Conservation (phyloP, 2,329 filamentous ascomycete genomes). For the Pyricularia pennisetigena region DNA sequence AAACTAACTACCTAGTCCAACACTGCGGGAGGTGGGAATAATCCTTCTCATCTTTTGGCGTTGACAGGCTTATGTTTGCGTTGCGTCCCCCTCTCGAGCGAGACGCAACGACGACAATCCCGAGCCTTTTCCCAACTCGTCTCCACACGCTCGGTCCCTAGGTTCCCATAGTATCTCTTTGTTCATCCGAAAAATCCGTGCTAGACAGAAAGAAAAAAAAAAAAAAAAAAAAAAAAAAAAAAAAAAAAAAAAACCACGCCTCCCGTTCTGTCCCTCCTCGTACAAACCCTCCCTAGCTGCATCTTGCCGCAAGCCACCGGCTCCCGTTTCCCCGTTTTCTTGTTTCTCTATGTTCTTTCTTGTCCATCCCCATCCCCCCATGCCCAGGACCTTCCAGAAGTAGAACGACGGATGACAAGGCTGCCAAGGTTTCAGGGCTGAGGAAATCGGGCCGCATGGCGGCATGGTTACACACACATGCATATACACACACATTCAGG, state of each 20-base stretch:
- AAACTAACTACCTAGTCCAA: not conserved
- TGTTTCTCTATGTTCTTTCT: not conserved
- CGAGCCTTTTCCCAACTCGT: not conserved
- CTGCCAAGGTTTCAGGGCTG: not conserved
- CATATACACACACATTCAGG: too few species aligned
- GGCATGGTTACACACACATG: not conserved
- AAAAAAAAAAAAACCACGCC: not conserved
- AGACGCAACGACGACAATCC: not conserved
- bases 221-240: not conserved
- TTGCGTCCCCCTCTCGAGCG: not conserved
- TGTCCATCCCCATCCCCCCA: not conserved
- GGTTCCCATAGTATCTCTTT: too few species aligned
- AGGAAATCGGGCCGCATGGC: not conserved
- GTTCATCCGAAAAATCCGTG: not conserved
- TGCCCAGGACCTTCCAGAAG: not conserved
- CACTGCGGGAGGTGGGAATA: not conserved
- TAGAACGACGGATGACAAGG: not conserved
- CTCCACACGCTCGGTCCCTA: not conserved
- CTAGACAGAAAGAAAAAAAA: too few species aligned
- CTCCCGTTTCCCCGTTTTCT: not conserved
- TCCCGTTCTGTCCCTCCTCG: not conserved
- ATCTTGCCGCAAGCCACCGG: not conserved
- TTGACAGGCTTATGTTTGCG: not conserved
- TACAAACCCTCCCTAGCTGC: not conserved
- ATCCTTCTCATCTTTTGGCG: not conserved